Evolutionary conservation across 805 yeast genomes (phyloP).

Genomic region (Yarrowia sp.): DNA sequence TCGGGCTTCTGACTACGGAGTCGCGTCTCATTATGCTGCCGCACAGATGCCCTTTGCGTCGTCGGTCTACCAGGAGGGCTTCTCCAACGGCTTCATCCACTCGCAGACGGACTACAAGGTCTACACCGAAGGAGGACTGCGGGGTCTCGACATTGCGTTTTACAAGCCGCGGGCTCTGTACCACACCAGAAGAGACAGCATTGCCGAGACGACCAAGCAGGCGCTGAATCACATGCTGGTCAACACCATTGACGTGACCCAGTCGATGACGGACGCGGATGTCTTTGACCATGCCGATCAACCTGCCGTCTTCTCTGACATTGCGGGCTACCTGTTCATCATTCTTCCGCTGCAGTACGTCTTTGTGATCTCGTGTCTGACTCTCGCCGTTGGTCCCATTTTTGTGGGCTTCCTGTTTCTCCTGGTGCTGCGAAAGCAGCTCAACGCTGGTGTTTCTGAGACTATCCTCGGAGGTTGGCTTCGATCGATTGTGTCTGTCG

Average conservation of each 20-base stretch:
- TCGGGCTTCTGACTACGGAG: conserved; percentile 76
- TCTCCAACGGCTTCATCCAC: conserved; percentile 63
- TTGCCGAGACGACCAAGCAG: conserved; percentile 58
- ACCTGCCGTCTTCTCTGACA: conserved; percentile 61
- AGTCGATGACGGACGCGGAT: conserved; percentile 45
- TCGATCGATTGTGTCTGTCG: conserved; percentile 4
- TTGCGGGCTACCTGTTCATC: conserved; percentile 57
- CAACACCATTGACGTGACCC: conserved; percentile 60
- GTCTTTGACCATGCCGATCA: conserved; percentile 35
- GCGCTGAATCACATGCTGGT: conserved; percentile 85
- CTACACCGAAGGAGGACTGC: conserved; percentile 60
- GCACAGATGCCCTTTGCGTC: conserved; percentile 66
- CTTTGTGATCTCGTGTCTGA: conserved; percentile 50
- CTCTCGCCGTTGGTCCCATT: conserved; percentile 57
- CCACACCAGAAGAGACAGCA: conserved; percentile 74
- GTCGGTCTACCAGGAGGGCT: conserved; percentile 82
- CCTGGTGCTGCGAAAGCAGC: conserved; percentile 41
- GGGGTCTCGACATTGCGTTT: conserved; percentile 90
- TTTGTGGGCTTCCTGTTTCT: conserved; percentile 48
- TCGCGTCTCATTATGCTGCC: conserved; percentile 55
- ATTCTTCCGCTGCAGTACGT: conserved; percentile 51
- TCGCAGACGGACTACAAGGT: conserved; percentile 86
- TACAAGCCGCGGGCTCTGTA: conserved; percentile 79
- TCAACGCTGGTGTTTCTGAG: not conserved
- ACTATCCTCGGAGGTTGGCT: conserved; percentile 19